Percentiles rank a stretch among this genome's conserved stretches.
Conservation (phyloP, 2,329 filamentous ascomycete species). For the Stemphylium vesicarium region DNA sequence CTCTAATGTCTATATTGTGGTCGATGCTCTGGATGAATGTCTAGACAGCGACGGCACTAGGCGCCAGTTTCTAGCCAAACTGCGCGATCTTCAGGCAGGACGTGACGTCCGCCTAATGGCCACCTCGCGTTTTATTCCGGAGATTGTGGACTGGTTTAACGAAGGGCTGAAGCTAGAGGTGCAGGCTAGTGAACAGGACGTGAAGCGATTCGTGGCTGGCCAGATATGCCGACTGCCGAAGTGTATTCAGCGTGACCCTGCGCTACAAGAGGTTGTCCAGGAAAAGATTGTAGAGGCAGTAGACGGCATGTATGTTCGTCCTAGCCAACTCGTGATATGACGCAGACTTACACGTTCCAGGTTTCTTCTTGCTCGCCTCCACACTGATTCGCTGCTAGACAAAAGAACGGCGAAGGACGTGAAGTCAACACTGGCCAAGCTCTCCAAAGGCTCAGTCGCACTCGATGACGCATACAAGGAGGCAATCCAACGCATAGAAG, state of each 20-base stretch:
- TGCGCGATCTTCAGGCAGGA: constrained; percentile 4
- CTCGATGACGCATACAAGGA: constrained; percentile 15
- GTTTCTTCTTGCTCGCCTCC: constrained; percentile 20
- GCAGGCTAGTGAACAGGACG: constrained; percentile 26
- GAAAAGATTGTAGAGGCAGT: constrained; percentile 24
- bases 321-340: neutral
- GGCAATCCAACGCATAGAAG: constrained; percentile 44
- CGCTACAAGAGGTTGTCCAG: constrained; percentile 21
- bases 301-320: constrained; percentile 29
- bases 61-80: neutral
- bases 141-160: constrained; percentile 19
- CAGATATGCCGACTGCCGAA: constrained; percentile 22
- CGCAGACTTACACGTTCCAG: constrained; percentile 1
- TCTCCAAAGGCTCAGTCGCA: constrained; percentile 5
- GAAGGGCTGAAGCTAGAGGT: constrained; percentile 21
- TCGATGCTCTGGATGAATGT: constrained; percentile 48
- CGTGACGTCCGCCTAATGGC: constrained; percentile 10
- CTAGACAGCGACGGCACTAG: constrained; percentile 13
- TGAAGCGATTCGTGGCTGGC: constrained; percentile 24
- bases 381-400: constrained; percentile 16
- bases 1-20: constrained; percentile 20
- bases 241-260: constrained; percentile 18
- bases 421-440: constrained; percentile 1
- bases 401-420: constrained; percentile 12
- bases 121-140: constrained; percentile 27